Percentiles rank a stretch among this genome's conserved stretches.
phyloP scores from a whole-genome alignment of 2,329 filamentous ascomycete genomes.

The Aspergillus amoenus region DNA sequence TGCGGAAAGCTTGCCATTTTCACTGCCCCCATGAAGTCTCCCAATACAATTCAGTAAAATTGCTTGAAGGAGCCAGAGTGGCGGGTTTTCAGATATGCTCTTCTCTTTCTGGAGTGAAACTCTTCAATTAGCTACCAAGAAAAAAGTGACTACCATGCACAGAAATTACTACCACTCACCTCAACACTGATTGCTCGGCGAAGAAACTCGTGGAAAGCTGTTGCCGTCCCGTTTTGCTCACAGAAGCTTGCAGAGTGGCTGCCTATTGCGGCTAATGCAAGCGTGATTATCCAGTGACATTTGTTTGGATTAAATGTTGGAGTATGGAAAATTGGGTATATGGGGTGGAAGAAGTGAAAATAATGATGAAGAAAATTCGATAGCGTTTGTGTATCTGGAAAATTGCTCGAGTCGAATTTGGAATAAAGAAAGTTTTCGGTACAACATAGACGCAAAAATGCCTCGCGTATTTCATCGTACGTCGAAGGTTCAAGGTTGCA shows the following conservation, averaged over 20 bases:
- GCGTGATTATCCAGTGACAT: conserved; percentile 41
- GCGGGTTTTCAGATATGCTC: conserved; percentile 6
- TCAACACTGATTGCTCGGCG: conserved; percentile 38
- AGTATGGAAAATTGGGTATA: conserved; percentile 43
- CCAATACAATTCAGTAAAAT: conserved; percentile 35
- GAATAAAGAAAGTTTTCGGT: conserved; percentile 29
- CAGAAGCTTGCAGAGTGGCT: conserved; percentile 34
- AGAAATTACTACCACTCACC: conserved; percentile 22
- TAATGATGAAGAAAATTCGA: conserved; percentile 36
- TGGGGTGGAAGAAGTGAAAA: conserved; percentile 40
- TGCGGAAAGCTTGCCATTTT: conserved; percentile 24
- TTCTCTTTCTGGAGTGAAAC: conserved; percentile 28
- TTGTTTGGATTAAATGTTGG: conserved; percentile 36
- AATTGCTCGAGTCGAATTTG: conserved; percentile 31
- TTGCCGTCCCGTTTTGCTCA: conserved; percentile 28
- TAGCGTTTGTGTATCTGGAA: conserved; percentile 28
- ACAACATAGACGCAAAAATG: conserved; percentile 34
- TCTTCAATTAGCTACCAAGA: conserved; percentile 5
- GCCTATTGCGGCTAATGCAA: conserved; percentile 43
- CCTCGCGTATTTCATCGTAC: conserved; percentile 29
- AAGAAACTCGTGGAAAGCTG: conserved; percentile 44
- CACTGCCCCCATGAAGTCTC: conserved; percentile 26
- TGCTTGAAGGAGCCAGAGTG: conserved; percentile 32
- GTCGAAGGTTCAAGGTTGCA: conserved; percentile 23
- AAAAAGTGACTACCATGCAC: too few species aligned